These are phyloP conservation scores for Elongisporangium undulatum DNA, from an alignment of 352 stramenopile species.

Conservation along the genomic window DNA sequence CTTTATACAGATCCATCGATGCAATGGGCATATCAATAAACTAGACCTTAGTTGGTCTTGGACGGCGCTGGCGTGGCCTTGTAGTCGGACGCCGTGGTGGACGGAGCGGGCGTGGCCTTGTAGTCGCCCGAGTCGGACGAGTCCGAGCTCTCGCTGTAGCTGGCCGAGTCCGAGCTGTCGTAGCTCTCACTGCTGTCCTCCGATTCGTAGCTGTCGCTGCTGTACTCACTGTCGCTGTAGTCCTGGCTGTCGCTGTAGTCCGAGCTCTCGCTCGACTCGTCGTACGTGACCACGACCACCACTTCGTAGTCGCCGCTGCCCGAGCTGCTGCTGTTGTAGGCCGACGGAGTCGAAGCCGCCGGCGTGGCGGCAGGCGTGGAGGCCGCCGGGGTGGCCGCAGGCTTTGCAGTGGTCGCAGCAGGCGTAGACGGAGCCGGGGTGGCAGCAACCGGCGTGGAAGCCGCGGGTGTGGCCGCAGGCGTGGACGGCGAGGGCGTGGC, in stretches of 20 bases:
- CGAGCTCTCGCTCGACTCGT: neutral
- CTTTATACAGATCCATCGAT: neutral
- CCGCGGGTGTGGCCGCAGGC: neutral
- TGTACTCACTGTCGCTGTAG: neutral
- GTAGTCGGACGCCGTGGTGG: neutral
- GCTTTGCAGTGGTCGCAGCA: neutral
- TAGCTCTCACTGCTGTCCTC: neutral
- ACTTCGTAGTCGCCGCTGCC: neutral
- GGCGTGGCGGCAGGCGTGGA: neutral
- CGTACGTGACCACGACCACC: neutral
- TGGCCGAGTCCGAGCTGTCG: neutral
- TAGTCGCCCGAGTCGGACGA: neutral
- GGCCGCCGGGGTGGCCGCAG: neutral
- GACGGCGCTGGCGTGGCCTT: neutral
- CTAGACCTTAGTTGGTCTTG: neutral
- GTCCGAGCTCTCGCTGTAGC: neutral
- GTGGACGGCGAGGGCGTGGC: neutral
- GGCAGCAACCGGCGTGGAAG: neutral
- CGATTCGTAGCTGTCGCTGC: neutral
- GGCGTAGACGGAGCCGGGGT: neutral
- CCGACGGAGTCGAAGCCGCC: neutral
- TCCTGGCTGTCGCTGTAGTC: neutral
- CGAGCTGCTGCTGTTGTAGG: neutral
- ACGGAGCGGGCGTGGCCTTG: neutral
- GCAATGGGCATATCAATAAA: no score